phyloP scores from a whole-genome alignment of 176 grass and related monocot genomes.

The Phragmites australis region DNA sequence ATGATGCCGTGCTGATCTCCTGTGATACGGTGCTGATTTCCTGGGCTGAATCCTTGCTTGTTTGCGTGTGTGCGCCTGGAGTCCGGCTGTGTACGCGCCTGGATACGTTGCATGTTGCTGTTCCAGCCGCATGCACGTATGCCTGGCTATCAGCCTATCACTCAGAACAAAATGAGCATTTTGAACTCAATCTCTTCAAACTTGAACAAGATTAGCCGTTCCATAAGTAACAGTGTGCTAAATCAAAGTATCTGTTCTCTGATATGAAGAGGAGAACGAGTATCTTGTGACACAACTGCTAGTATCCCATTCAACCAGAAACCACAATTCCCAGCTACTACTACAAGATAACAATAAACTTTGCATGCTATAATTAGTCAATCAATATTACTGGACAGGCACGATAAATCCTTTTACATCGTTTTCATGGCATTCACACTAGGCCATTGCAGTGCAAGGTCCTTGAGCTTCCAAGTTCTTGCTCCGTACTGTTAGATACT shows the following conservation, averaged over 20 bases:
- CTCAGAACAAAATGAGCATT: background rate
- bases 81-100: too few species aligned
- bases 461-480: conserved; percentile 7
- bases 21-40: too few species aligned
- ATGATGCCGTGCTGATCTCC: too few species aligned
- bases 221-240: background rate
- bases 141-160: too few species aligned
- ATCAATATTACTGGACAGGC: background rate
- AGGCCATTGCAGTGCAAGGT: background rate
- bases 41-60: too few species aligned
- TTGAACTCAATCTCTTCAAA: background rate
- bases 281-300: background rate
- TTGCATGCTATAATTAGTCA: conserved; percentile 6
- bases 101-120: too few species aligned
- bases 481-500: background rate
- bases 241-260: background rate
- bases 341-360: background rate
- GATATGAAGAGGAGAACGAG: background rate
- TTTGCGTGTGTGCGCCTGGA: too few species aligned
- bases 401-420: background rate
- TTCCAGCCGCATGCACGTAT: too few species aligned
- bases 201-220: background rate
- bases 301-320: background rate
- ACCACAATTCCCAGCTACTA: background rate
- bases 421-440: background rate